These are phyloP conservation scores for Trifolium fragiferum DNA, from an alignment of 306 rosid genomes.

Conservation along the genomic window DNA sequence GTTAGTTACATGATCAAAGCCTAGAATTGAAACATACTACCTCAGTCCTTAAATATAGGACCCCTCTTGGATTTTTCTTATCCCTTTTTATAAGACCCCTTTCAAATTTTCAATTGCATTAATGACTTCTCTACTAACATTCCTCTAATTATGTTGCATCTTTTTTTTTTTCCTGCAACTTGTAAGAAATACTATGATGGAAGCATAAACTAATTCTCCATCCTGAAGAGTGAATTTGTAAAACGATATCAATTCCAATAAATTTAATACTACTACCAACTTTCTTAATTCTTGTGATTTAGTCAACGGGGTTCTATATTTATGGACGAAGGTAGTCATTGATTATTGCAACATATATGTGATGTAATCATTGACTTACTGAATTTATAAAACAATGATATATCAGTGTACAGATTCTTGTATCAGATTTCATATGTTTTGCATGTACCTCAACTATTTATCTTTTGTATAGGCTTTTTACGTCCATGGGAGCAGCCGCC, in stretches of 20 bases:
- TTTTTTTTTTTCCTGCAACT: no score
- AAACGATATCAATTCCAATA: no score
- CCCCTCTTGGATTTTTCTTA: neutral
- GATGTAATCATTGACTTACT: neutral
- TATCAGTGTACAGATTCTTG: conserved; percentile 23
- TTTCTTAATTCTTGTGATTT: no score
- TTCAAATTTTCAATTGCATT: no score
- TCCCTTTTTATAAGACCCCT: neutral
- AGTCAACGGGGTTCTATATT: no score
- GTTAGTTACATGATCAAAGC: conserved; percentile 5
- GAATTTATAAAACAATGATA: conserved; percentile 27
- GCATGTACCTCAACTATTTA: conserved; percentile 31
- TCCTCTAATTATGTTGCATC: neutral
- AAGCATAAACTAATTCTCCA: no score
- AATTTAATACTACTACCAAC: no score
- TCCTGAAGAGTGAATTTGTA: no score
- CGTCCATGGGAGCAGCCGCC: conserved; percentile 87
- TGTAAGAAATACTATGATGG: no score
- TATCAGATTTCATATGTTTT: conserved; percentile 1
- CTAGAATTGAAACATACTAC: conserved; percentile 4
- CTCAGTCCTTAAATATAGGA: neutral
- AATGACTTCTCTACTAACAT: no score
- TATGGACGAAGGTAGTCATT: no score
- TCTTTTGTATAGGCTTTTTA: conserved; percentile 61
- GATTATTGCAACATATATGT: no score